Evolutionary conservation across 2,329 filamentous ascomycete genomes (phyloP).

Genomic region (Fusarium sororula): DNA sequence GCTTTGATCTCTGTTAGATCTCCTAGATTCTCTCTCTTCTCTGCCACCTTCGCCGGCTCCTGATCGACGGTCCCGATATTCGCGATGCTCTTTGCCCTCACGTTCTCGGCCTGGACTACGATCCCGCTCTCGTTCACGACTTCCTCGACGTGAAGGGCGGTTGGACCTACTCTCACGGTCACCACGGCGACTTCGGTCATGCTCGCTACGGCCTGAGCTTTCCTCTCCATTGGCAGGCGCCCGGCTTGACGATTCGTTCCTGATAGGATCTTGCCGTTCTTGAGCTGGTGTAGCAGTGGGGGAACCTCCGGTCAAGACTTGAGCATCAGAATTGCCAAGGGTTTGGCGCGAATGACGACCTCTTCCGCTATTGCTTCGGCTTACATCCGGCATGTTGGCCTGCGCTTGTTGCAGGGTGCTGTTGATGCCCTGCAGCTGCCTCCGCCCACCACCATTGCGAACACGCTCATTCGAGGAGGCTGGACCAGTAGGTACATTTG

Average conservation of each 20-base stretch:
- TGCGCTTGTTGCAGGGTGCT: conserved; percentile 64
- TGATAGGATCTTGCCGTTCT: conserved; percentile 58
- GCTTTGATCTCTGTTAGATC: conserved; percentile 42
- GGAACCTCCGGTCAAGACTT: conserved; percentile 65
- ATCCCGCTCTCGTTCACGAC: conserved; percentile 62
- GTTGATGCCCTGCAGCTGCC: conserved; percentile 69
- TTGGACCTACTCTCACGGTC: conserved; percentile 53
- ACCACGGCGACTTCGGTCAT: conserved; percentile 56
- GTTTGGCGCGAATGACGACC: conserved; percentile 52
- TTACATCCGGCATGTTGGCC: conserved; percentile 51
- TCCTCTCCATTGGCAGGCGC: conserved; percentile 47
- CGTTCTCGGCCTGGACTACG: conserved; percentile 58
- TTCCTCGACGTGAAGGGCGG: conserved; percentile 57
- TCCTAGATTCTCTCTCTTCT: conserved; percentile 50
- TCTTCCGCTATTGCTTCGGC: conserved; percentile 48
- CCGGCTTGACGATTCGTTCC: conserved; percentile 50
- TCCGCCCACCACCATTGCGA: conserved; percentile 53
- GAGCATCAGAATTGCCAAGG: conserved; percentile 63
- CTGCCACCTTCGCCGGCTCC: conserved; percentile 45
- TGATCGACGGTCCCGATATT: conserved; percentile 56
- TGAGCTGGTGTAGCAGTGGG: conserved; percentile 59
- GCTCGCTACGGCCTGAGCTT: conserved; percentile 44
- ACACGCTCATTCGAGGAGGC: conserved; percentile 50
- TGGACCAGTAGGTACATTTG: conserved; percentile 48
- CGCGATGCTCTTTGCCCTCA: conserved; percentile 56